Conservation (phyloP, 2,329 filamentous ascomycete species). For the Penicillium nordicum region DNA sequence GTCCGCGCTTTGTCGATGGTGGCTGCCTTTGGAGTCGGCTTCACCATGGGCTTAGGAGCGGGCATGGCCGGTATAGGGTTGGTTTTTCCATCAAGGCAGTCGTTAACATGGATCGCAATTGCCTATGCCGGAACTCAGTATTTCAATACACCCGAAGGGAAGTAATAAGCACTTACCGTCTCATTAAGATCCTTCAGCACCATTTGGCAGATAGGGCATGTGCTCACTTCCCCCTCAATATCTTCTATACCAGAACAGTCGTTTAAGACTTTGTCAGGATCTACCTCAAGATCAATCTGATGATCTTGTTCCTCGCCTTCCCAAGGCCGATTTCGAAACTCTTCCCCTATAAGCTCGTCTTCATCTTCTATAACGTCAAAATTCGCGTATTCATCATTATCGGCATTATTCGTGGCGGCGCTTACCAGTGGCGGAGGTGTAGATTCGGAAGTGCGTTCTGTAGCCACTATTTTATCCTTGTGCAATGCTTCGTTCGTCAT, state of each 20-base stretch:
- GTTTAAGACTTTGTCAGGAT: slow-evolving; percentile 27
- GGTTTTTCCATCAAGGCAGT: slow-evolving; percentile 80
- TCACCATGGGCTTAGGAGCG: background rate
- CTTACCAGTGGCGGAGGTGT: slow-evolving; percentile 46
- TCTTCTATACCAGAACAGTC: slow-evolving; percentile 15
- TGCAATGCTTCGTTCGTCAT: background rate
- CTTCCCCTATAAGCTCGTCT: slow-evolving; percentile 60
- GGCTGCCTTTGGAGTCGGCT: slow-evolving; percentile 14
- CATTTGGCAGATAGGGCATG: slow-evolving; percentile 75
- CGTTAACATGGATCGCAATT: slow-evolving; percentile 82
- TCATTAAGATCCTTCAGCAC: slow-evolving; percentile 58
- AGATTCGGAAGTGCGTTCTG: slow-evolving; percentile 20
- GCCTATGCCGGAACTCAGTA: slow-evolving; percentile 51
- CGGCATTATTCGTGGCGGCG: slow-evolving; percentile 48
- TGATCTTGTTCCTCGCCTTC: slow-evolving; percentile 46
- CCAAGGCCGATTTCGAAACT: slow-evolving; percentile 62
- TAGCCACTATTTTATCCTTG: slow-evolving; percentile 9
- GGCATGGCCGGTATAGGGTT: slow-evolving; percentile 49
- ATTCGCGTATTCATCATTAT: slow-evolving; percentile 49
- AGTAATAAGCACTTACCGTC: slow-evolving; percentile 27
- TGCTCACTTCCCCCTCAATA: slow-evolving; percentile 25
- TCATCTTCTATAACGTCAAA: slow-evolving; percentile 63
- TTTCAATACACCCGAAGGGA: background rate
- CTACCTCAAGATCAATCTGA: slow-evolving; percentile 17
- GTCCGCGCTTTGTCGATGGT: slow-evolving; percentile 37